Conservation (phyloP, 1,284 basidiomycete species). For the Phellinidium pouzarii region DNA sequence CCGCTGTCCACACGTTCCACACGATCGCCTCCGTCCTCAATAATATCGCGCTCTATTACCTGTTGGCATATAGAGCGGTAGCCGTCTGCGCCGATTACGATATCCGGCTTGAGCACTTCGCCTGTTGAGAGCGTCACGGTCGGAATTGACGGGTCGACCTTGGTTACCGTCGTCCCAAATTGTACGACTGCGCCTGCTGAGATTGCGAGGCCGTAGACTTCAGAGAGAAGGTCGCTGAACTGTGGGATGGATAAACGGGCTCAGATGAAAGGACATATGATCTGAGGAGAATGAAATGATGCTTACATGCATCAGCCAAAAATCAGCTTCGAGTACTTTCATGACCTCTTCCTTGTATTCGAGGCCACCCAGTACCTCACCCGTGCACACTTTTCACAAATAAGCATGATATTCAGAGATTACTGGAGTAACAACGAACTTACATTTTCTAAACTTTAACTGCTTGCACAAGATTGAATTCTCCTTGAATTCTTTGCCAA, state of each 20-base stretch:
- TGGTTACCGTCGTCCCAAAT: slow-evolving; percentile 32
- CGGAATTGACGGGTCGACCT: slow-evolving; percentile 29
- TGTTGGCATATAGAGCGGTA: slow-evolving; percentile 31
- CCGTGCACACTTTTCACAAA: slow-evolving; percentile 33
- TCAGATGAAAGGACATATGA: background rate
- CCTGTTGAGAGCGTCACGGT: slow-evolving; percentile 39
- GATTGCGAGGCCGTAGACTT: slow-evolving; percentile 40
- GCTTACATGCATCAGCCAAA: slow-evolving; percentile 24
- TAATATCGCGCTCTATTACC: slow-evolving; percentile 24
- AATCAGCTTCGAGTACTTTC: slow-evolving; percentile 47
- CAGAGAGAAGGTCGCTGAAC: slow-evolving; percentile 40
- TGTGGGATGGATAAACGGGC: slow-evolving; percentile 23
- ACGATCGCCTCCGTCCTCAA: slow-evolving; percentile 7
- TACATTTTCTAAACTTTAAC: slow-evolving; percentile 16
- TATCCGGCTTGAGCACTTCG: slow-evolving; percentile 40
- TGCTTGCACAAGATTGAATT: slow-evolving; percentile 16
- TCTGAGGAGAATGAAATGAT: slow-evolving; percentile 12
- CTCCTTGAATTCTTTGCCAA: slow-evolving; percentile 22
- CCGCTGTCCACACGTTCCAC: slow-evolving; percentile 11
- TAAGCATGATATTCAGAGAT: background rate
- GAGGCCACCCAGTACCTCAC: slow-evolving; percentile 38
- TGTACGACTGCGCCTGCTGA: slow-evolving; percentile 38
- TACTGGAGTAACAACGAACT: background rate
- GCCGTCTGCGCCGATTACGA: slow-evolving; percentile 65
- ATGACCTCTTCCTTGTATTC: slow-evolving; percentile 49